Base-by-base conservation (phyloP, 2,329 filamentous ascomycete species). In the Dactylella cylindrospora region DNA sequence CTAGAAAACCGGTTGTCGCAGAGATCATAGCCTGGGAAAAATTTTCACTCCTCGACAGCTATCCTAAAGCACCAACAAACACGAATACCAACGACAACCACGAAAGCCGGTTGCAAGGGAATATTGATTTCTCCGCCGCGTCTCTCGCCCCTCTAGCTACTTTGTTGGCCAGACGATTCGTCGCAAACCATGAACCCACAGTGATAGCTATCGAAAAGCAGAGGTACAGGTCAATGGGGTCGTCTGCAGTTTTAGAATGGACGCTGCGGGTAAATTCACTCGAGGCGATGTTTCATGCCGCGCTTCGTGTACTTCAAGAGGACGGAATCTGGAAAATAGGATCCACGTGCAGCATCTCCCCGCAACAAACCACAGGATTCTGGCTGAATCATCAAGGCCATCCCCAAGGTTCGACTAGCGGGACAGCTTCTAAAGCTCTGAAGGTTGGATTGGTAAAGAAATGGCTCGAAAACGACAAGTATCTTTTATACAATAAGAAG, bases 241-340 rank as follows among this genome's bases (percentile, higher is more conserved):
- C 75, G 0, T 74, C 80, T 0, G 79, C 82, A 0, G 82, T 94
- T 1, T 80, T 84, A 60, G 87, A 94, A 72, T 94, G 88, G 88
- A 91, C 88, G 2, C 71, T 93, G 32, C 78, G 87, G 1, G 88
- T 94, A 6, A 91, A 91, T 66, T 84, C 86, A 68, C 79, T 94
- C 17, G 88, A 94, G 71, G 82, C 83, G 3, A 93, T 93, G 83
- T 73, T 94, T 0, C 86, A 90, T 75, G 84, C 85, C 6, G 78
- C 83, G 9, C 72, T 91, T 29, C 76, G 78, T 44, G 80, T 83
- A 0, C 69, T 88, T 40, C 73, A 73, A 38, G 71, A 73, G 13
- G 71, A 78, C 41, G 74, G 73, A 1, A 54, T 70, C 2, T 77
- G 75, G 75, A 64, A 40, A 40, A 20, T 25, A 69, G 13, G 75